A percentile compares a stretch with the other conserved stretches of the same genome.
These are phyloP conservation scores for Thermothielavioides terrestris DNA, from an alignment of 495 filamentous ascomycete genomes.

Conservation along the genomic window DNA sequence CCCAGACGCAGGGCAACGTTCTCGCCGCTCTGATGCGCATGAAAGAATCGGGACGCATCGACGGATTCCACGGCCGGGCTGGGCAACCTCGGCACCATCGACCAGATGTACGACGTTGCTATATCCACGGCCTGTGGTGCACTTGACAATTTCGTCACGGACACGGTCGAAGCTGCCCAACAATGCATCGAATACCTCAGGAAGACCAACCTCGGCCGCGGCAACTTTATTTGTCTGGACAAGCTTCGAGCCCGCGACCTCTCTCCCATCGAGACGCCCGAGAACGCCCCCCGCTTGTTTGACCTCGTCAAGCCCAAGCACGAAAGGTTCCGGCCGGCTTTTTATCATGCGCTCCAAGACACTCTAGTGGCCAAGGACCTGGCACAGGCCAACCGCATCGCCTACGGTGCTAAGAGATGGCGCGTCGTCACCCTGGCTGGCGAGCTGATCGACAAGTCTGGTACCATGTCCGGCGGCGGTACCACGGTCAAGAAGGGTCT, in stretches of 20 bases:
- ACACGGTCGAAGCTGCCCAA: constrained; percentile 88
- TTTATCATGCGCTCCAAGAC: constrained; percentile 87
- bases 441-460: constrained; percentile 91
- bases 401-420: constrained; percentile 87
- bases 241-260: constrained; percentile 71
- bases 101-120: constrained; percentile 87
- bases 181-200: constrained; percentile 96
- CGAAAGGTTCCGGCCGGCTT: constrained; percentile 78
- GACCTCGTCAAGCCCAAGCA: constrained; percentile 88
- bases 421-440: constrained; percentile 92
- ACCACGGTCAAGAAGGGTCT: constrained; percentile 76
- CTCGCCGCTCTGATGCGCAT: constrained; percentile 85
- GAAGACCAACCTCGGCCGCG: constrained; percentile 95
- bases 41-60: constrained; percentile 91
- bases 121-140: constrained; percentile 92
- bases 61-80: constrained; percentile 93
- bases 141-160: constrained; percentile 91
- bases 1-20: constrained; percentile 88
- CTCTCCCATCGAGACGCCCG: constrained; percentile 72
- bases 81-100: constrained; percentile 91
- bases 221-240: constrained; percentile 92
- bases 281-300: constrained; percentile 84
- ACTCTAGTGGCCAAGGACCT: constrained; percentile 90
- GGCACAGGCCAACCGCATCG: constrained; percentile 89
- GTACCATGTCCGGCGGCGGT: constrained; percentile 97